These are phyloP conservation scores for Eucalyptus viminalis DNA, from an alignment of 345 rosid genomes.

Conservation along the genomic window DNA sequence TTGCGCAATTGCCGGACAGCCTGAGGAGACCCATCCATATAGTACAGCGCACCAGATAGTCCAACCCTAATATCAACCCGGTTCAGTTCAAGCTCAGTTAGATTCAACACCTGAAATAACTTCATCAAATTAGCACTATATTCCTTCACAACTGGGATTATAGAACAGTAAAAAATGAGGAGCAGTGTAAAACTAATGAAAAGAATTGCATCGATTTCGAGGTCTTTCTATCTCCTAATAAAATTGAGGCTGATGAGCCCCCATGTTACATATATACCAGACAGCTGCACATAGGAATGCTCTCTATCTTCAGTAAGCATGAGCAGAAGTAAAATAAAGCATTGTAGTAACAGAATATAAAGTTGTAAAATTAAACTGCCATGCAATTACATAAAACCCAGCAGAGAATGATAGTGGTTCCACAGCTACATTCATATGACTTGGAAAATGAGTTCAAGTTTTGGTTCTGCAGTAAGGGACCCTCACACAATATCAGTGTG, in stretches of 20 bases:
- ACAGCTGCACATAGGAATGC: neutral
- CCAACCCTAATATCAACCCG: conserved; percentile 96
- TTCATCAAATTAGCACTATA: neutral
- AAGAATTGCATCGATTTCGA: neutral
- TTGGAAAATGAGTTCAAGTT: neutral
- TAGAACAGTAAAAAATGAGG: neutral
- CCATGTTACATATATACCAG: neutral
- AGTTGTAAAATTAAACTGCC: neutral
- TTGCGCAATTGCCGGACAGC: conserved; percentile 86
- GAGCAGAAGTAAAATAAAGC: neutral
- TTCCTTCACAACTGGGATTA: neutral
- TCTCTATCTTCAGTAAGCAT: neutral
- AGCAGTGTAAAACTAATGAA: neutral
- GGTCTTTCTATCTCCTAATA: neutral
- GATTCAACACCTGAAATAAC: conserved; percentile 64
- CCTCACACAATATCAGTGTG: neutral
- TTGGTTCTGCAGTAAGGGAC: neutral
- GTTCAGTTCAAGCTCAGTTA: conserved; percentile 87
- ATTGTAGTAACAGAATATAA: neutral
- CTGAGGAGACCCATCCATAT: conserved; percentile 97
- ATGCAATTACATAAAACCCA: neutral
- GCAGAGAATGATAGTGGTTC: neutral
- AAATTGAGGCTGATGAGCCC: neutral
- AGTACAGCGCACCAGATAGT: conserved; percentile 79
- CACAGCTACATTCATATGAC: neutral